Evolutionary conservation across 306 rosid genomes (phyloP), one percentile per base, ranked within the genome.

Genomic region (Senna tora): DNA sequence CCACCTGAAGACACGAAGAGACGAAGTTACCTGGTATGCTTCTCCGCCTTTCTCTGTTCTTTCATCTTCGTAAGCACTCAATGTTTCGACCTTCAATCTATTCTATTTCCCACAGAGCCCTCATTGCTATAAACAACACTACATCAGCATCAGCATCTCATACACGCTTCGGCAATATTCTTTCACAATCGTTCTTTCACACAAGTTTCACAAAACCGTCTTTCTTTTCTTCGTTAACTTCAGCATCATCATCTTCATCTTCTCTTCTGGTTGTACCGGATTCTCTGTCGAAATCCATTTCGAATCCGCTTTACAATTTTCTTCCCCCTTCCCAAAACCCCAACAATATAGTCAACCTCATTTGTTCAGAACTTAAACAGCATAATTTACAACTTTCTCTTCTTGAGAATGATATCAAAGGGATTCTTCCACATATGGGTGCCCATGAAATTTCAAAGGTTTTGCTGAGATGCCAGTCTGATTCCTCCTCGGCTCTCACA

Each of bases 241-340:
- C 46, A n/a, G n/a, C n/a, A 14, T 34, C 20, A 2, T 67, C 84
- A 1, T 80, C 84, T 38, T 74, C 87, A 52, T 75, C 89, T 22
- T 67, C 90, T 9, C 77, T 86, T 10, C 72, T 80, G 54, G 53
- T 85, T 39, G 22, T 87, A 34, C 74, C 83, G 0, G 83, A 81
- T 50, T 80, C 93, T 58, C 67, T 75, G 4, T 51, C 89, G 39
- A 78, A 79, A 12, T 42, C 82, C 68, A 32, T 65, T 59, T 79
- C 86, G 12, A 90, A 85, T 49, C 94, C 97, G 17, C 93, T 93
- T 63, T 90, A 83, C 88, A 79, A 84, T 51, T 84, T 93, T 61
- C 97, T 93, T 0, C 87, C 97, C 3, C 89, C 84, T 15, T 81
- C 87, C 75, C 89, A 88, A 50, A 93, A 90, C 76, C 98, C 97